Evolutionary conservation across 2,329 filamentous ascomycete genomes (phyloP).

Genomic region (Triangularia verruculosa): DNA sequence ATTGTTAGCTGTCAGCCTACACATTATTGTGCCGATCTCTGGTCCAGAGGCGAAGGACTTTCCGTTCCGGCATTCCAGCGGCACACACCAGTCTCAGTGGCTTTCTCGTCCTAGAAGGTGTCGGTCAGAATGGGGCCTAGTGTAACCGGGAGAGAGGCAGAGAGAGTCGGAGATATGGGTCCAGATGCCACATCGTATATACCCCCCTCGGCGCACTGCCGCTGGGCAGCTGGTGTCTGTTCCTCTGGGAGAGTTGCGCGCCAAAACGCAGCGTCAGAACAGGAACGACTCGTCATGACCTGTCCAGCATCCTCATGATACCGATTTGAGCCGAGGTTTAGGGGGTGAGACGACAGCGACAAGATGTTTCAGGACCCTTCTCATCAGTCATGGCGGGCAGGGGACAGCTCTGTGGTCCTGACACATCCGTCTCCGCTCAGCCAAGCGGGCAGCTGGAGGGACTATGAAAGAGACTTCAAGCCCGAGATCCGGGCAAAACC

Average conservation of each 20-base stretch:
- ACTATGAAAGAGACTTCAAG: slow-evolving; percentile 1
- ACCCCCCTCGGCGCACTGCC: not conserved
- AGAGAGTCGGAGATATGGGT: not conserved
- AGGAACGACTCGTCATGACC: not conserved
- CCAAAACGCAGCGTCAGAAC: not conserved
- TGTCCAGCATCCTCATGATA: not conserved
- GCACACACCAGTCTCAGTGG: not conserved
- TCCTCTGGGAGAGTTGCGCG: not conserved
- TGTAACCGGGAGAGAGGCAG: not conserved
- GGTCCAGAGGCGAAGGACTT: too few relatives aligned
- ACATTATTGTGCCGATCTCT: too few relatives aligned
- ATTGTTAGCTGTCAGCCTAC: too few relatives aligned
- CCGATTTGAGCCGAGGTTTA: not conserved
- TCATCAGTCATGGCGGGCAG: not conserved
- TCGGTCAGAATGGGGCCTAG: not conserved
- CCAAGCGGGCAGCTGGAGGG: not conserved
- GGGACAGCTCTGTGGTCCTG: not conserved
- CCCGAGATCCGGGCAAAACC: not conserved
- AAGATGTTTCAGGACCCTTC: not conserved
- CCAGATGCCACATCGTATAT: not conserved
- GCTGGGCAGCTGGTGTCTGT: not conserved
- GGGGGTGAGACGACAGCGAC: not conserved
- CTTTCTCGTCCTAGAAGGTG: not conserved
- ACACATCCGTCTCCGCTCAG: not conserved
- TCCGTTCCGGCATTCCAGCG: too few relatives aligned